Evolutionary conservation across 495 filamentous ascomycete genomes (phyloP).

Genomic region (Trichoderma asperelloides): DNA sequence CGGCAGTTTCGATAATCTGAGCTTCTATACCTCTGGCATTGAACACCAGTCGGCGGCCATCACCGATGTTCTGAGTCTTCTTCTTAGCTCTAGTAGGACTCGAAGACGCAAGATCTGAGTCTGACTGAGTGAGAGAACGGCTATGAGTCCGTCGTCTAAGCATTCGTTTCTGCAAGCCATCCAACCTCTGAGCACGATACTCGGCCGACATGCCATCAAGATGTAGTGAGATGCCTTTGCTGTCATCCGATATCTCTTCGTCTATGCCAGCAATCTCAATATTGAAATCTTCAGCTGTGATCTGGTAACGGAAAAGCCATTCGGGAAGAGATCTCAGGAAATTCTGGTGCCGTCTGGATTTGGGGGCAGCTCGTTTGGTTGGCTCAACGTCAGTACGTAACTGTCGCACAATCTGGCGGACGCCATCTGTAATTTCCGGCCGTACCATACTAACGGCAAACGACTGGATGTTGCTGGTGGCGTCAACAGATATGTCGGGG

Average conservation of each 20-base stretch:
- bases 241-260: slow-evolving; percentile 63
- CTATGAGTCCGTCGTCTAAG: slow-evolving; percentile 50
- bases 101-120: slow-evolving; percentile 50
- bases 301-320: slow-evolving; percentile 76
- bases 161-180: slow-evolving; percentile 39
- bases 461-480: slow-evolving; percentile 71
- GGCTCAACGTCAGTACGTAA: slow-evolving; percentile 53
- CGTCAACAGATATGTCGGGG: slow-evolving; percentile 75
- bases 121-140: slow-evolving; percentile 42
- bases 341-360: slow-evolving; percentile 45
- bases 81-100: slow-evolving; percentile 50
- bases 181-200: slow-evolving; percentile 72
- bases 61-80: slow-evolving; percentile 51
- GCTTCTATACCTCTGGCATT: slow-evolving; percentile 77
- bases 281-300: slow-evolving; percentile 82
- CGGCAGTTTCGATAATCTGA: slow-evolving; percentile 78
- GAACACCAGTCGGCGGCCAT: slow-evolving; percentile 74
- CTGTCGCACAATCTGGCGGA: slow-evolving; percentile 83
- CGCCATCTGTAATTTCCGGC: slow-evolving; percentile 81
- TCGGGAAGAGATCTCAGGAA: slow-evolving; percentile 67
- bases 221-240: slow-evolving; percentile 74
- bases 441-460: slow-evolving; percentile 85
- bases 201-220: slow-evolving; percentile 86
- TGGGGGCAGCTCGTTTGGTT: slow-evolving; percentile 45
- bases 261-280: slow-evolving; percentile 88